These are phyloP conservation scores for Scortechinia acanthostroma DNA, from an alignment of 2,329 filamentous ascomycete species.

Conservation along the genomic window DNA sequence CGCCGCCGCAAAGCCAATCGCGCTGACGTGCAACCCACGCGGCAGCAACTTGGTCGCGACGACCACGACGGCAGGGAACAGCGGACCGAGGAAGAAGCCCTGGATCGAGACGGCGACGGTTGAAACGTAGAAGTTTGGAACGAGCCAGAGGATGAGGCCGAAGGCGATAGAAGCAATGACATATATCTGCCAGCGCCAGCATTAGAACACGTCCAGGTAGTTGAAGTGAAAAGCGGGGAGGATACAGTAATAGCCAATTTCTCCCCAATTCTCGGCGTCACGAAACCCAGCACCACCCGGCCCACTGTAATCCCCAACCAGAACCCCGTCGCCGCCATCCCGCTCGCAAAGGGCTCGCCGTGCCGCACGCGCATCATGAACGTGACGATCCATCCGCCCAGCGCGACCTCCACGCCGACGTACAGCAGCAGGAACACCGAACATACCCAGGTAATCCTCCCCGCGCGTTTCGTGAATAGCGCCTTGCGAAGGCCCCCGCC, in stretches of 20 bases:
- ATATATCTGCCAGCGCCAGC: conserved; percentile 8
- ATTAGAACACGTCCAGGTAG: background rate
- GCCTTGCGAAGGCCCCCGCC: conserved; percentile 19
- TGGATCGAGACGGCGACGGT: conserved; percentile 65
- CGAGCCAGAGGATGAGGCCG: conserved; percentile 71
- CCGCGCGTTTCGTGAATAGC: conserved; percentile 30
- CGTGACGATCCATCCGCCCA: conserved; percentile 77
- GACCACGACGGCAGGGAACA: conserved; percentile 70
- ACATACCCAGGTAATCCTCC: conserved; percentile 61
- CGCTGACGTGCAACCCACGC: conserved; percentile 65
- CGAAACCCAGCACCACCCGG: conserved; percentile 63
- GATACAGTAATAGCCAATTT: conserved; percentile 45
- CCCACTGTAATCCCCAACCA: conserved; percentile 76
- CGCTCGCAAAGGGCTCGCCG: conserved; percentile 61
- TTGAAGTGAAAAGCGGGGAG: background rate
- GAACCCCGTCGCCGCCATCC: conserved; percentile 72
- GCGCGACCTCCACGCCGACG: conserved; percentile 68
- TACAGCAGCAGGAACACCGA: conserved; percentile 70
- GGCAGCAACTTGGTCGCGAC: conserved; percentile 65
- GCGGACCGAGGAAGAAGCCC: conserved; percentile 73
- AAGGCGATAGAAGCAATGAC: conserved; percentile 61
- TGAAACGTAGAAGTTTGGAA: conserved; percentile 70
- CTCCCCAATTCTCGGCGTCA: conserved; percentile 67
- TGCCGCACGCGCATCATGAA: conserved; percentile 74
- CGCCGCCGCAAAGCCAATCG: conserved; percentile 72